Conservation (phyloP, 1,139 yeast genomes). For the Yamadazyma pseudoaaseri region DNA sequence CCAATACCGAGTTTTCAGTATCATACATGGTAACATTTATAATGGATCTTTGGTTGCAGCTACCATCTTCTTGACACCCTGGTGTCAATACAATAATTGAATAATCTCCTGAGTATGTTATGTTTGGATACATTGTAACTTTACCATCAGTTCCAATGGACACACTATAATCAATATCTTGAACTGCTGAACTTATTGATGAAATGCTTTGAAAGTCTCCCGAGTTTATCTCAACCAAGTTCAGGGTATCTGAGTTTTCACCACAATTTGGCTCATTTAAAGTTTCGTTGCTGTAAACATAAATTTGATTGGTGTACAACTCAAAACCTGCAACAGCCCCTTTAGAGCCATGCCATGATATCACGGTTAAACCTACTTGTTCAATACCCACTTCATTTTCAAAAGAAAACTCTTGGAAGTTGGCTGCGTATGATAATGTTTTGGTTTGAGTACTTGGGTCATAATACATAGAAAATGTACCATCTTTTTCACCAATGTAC, state of each 20-base stretch:
- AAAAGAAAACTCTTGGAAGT: conserved; percentile 79
- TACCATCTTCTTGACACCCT: conserved; percentile 70
- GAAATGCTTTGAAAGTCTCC: conserved; percentile 36
- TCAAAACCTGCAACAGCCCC: conserved; percentile 76
- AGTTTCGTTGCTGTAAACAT: conserved; percentile 69
- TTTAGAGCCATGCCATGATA: conserved; percentile 66
- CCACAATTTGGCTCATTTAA: conserved; percentile 67
- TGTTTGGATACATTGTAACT: conserved; percentile 66
- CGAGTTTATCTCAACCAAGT: conserved; percentile 28
- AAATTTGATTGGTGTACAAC: conserved; percentile 61
- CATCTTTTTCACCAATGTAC: conserved; percentile 33
- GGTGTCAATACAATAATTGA: conserved; percentile 77
- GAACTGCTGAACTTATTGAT: conserved; percentile 23
- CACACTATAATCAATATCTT: conserved; percentile 22
- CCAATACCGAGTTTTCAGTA: conserved; percentile 43
- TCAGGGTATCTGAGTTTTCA: conserved; percentile 28
- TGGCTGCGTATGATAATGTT: conserved; percentile 46
- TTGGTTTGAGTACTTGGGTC: conserved; percentile 42
- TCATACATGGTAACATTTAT: conserved; percentile 71
- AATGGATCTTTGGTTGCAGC: conserved; percentile 71
- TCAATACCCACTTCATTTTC: conserved; percentile 66
- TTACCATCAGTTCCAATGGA: conserved; percentile 37
- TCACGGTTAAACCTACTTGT: conserved; percentile 61
- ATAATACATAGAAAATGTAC: conserved; percentile 37
- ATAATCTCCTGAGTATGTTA: conserved; percentile 74